Evolutionary conservation across 345 rosid genomes (phyloP).

Genomic region (Salix brachista): DNA sequence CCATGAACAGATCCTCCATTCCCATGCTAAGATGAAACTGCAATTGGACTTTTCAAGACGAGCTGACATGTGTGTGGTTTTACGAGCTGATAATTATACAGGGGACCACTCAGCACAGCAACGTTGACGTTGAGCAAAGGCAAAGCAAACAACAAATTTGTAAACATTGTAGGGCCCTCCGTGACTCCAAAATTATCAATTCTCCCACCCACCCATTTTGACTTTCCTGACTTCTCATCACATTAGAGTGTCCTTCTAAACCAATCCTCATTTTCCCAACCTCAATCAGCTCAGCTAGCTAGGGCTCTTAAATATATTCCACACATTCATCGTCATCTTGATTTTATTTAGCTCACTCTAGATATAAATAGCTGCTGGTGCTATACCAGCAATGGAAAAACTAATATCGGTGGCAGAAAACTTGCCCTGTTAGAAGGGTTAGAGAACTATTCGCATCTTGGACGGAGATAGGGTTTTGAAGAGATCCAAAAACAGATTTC

Average conservation of each 20-base stretch:
- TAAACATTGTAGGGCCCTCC: slow-evolving; percentile 11
- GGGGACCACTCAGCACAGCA: slow-evolving; percentile 27
- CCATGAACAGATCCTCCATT: too few relatives aligned
- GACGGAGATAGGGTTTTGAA: too few relatives aligned
- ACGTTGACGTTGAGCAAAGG: slow-evolving; percentile 49
- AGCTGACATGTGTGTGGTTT: neutral
- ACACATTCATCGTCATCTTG: too few relatives aligned
- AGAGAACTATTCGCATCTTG: neutral
- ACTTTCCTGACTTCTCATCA: slow-evolving; percentile 23
- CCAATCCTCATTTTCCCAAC: neutral
- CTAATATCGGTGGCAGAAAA: too few relatives aligned
- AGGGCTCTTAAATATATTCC: too few relatives aligned
- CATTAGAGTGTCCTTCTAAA: neutral
- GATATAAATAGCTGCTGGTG: too few relatives aligned
- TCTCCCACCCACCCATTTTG: slow-evolving; percentile 42
- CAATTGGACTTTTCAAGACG: too few relatives aligned
- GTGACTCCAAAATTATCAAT: slow-evolving; percentile 18
- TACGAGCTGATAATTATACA: slow-evolving; percentile 1
- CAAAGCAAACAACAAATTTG: slow-evolving; percentile 24
- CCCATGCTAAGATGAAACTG: too few relatives aligned
- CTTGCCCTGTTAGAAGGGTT: too few relatives aligned
- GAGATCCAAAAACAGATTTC: too few relatives aligned
- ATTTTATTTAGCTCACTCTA: too few relatives aligned
- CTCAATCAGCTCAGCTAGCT: neutral
- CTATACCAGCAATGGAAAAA: too few relatives aligned